These are phyloP conservation scores for Globisporangium alternatum DNA, from an alignment of 352 stramenopile genomes.

Conservation along the genomic window DNA sequence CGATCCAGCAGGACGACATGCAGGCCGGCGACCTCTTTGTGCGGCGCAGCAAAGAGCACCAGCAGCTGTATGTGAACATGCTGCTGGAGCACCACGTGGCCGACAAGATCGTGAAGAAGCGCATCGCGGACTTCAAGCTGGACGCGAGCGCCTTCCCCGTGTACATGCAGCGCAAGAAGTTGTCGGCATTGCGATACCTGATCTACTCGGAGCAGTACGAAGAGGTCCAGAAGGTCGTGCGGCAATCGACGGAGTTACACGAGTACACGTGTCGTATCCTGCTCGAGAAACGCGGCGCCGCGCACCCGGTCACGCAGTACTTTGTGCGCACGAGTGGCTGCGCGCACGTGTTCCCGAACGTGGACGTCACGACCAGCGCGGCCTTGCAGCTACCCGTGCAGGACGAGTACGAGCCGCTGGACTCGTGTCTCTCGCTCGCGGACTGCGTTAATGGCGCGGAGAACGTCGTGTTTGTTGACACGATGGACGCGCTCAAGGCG, in stretches of 20 bases:
- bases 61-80: conserved; percentile 46
- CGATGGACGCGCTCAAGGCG: conserved; percentile 23
- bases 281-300: conserved; percentile 35
- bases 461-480: conserved; percentile 65
- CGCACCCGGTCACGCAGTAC: conserved; percentile 42
- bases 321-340: conserved; percentile 51
- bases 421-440: conserved; percentile 45
- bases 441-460: conserved; percentile 30
- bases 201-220: conserved; percentile 60
- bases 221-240: conserved; percentile 45
- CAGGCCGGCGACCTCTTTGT: conserved; percentile 57
- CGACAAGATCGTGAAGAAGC: conserved; percentile 76
- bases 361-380: conserved; percentile 33
- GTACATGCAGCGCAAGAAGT: conserved; percentile 50
- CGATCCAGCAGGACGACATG: conserved; percentile 54
- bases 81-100: conserved; percentile 40
- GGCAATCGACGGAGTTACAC: conserved; percentile 23
- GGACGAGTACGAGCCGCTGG: conserved; percentile 40
- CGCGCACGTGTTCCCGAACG: conserved; percentile 36
- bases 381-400: conserved; percentile 24
- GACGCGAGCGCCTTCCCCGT: conserved; percentile 49
- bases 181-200: conserved; percentile 53
- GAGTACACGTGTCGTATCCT: conserved; percentile 61
- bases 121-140: conserved; percentile 56
- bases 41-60: conserved; percentile 27